Evolutionary conservation across 2,329 filamentous ascomycete species (phyloP), one percentile per base, ranked within the genome.

Genomic region (Penicillium sp.): DNA sequence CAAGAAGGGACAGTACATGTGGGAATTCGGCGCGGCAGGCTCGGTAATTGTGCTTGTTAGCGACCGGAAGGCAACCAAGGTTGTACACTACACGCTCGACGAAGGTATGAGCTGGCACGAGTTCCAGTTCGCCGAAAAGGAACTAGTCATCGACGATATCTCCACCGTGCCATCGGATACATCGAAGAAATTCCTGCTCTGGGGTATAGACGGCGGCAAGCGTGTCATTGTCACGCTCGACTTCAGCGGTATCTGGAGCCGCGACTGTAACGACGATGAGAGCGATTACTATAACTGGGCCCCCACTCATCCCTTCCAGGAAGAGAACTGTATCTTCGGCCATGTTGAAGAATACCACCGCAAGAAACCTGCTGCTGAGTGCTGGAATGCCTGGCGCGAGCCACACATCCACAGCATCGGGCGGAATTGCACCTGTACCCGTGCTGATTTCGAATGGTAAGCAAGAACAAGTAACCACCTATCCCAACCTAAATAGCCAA

Each of bases 1-100:
- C 53, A 91, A 87, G 71, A 90, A 94, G 69, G 94, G 93, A 6
- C 80, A 78, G 32, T 95, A 89, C 76, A 85, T 86, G 62, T 98
- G 89, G 88, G 88, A 95, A 63, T 95, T 88, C 65, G 94, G 93
- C 51, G 94, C 98, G 61, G 88, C 95, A 67, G 93, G 93, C 26
- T 93, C 88, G 6, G 85, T 97, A 60, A 82, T 97, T 54, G 88
- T 95, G 37, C 84, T 98, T 43, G 89, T 91, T 21, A 80, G 85
- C 62, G 82, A 88, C 50, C 76, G 78, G 13, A 78, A 77, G 45
- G 76, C 80, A 45, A 88, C 85, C 4, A 84, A 85, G 56, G 71
- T 75, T 1, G 72, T 90, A 45, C 82, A 81, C 51, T 96, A 93
- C 71, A 85, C 87, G 15, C 74, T 83, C 10, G 85, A 98, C 63